Evolutionary conservation across 257 asterid species (phyloP), one percentile per base, ranked within the genome.

Genomic region (Scutellaria baicalensis): DNA sequence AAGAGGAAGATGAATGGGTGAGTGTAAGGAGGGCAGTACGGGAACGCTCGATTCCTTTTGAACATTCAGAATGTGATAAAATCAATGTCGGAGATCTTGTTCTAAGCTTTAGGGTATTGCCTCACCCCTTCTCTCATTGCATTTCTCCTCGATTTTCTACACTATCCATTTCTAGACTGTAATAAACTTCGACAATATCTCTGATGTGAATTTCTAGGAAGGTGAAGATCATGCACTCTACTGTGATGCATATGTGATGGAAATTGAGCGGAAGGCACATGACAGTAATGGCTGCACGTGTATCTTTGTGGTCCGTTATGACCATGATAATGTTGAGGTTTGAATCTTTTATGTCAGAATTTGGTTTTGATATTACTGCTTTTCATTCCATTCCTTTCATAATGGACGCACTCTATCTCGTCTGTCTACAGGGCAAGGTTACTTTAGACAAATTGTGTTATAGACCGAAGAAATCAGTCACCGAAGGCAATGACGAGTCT

Each of bases 1-100:
- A 86, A 60, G 90, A 84, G 16, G 88, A 94, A 70, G 99, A 94
- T 73, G 97, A 91, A 69, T 94, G 99, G 99, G 90, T 91, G 71
- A 88, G 76, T 71, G 80, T 88, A 13, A 75, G 66, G 64, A 76
- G 66, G 67, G 85, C 86, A 23, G 77, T 94, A 42, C 84, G 99
- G 0, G 92, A 88, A 47, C 96, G 97, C 14, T 94, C 99, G 9
- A 78, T 94, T 79, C 99, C 97, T 35, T 74, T 94, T 55, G 88
- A 83, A 50, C 81, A 59, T 40, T 88, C 94, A 0, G 97, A 93
- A 77, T 93, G 98, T 48, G 78, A 75, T 45, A 85, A 39, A 75
- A 79, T 90, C 67, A 72, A 76, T 48, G 83, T 85, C 68, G 97
- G 95, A 8, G 97, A 93, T 82, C 85, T 79, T 42, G 87, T 91